Percentiles rank a stretch among this genome's conserved stretches.
These are phyloP conservation scores for Pseudogymnoascus sp. DNA, from an alignment of 2,329 filamentous ascomycete genomes.

Conservation along the genomic window DNA sequence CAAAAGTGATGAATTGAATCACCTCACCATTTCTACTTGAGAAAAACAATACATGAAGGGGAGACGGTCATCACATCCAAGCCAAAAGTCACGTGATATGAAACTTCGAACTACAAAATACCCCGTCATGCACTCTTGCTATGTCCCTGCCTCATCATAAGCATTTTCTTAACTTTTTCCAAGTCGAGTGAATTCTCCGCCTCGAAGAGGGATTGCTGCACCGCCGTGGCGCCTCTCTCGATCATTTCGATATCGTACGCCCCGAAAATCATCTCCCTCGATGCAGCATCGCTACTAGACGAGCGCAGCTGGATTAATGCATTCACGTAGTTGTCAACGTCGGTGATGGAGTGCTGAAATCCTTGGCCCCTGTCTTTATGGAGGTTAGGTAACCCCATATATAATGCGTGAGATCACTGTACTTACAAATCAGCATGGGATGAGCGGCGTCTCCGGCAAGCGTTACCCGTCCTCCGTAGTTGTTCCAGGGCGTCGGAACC, in stretches of 20 bases:
- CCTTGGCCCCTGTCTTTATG: conserved; percentile 36
- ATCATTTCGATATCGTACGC: conserved; percentile 29
- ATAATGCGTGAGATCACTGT: conserved; percentile 1
- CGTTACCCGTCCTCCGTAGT: conserved; percentile 27
- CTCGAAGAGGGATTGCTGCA: conserved; percentile 28
- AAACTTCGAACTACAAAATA: background rate
- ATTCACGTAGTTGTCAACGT: conserved; percentile 32
- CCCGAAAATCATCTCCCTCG: conserved; percentile 18
- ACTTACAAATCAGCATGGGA: conserved; percentile 41
- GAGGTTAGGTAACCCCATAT: background rate
- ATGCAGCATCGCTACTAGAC: conserved; percentile 3
- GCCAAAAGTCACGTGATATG: background rate
- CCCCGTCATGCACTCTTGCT: conserved; percentile 16
- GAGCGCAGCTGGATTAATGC: conserved; percentile 22
- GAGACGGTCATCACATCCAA: background rate
- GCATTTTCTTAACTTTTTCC: conserved; percentile 25
- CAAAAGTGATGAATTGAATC: background rate
- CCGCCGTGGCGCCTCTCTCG: conserved; percentile 28
- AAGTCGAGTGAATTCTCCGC: conserved; percentile 26
- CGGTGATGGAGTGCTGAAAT: conserved; percentile 35
- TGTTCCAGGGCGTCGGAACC: conserved; percentile 21
- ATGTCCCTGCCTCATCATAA: conserved; percentile 28
- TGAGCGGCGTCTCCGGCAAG: conserved; percentile 40
- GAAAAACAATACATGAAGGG: background rate
- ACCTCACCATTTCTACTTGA: background rate